Percentiles rank a stretch among this genome's conserved stretches.
Conservation (phyloP, 164 flowering plant species). For the Akebia trifoliata region DNA sequence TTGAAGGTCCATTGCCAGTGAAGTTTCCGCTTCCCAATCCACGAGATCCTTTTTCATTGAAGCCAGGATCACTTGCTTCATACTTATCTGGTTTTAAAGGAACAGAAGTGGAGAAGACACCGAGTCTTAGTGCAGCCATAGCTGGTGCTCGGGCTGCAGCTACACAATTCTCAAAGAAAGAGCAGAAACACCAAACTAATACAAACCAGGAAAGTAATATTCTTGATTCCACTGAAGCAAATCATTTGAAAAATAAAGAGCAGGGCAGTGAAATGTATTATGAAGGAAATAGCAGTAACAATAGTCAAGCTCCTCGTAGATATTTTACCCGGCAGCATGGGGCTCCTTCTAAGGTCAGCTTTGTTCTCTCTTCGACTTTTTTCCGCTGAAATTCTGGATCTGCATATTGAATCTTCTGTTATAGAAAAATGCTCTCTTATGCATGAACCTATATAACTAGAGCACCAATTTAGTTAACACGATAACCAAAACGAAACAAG, state of each 20-base stretch:
- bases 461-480: not conserved
- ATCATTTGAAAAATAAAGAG: constrained; percentile 6
- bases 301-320: constrained; percentile 1
- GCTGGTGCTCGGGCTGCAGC: constrained; percentile 89
- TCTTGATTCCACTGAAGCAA: constrained; percentile 15
- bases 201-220: not conserved
- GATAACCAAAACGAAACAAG: too few species aligned
- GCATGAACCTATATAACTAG: not conserved
- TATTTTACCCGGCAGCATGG: constrained; percentile 13
- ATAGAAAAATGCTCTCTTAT: not conserved
- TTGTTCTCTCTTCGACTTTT: not conserved
- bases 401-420: not conserved
- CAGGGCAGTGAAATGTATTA: not conserved
- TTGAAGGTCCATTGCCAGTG: constrained; percentile 56
- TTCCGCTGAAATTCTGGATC: not conserved
- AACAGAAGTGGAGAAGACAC: constrained; percentile 36
- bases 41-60: constrained; percentile 56
- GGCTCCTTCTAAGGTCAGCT: constrained; percentile 28
- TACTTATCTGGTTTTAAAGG: constrained; percentile 17
- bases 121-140: constrained; percentile 57
- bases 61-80: constrained; percentile 59
- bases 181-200: constrained; percentile 14
- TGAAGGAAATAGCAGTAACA: constrained; percentile 13
- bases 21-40: constrained; percentile 74
- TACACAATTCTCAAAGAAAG: constrained; percentile 59